Evolutionary conservation across 495 filamentous ascomycete species (phyloP).

Genomic region (Penicillium pancosmium): DNA sequence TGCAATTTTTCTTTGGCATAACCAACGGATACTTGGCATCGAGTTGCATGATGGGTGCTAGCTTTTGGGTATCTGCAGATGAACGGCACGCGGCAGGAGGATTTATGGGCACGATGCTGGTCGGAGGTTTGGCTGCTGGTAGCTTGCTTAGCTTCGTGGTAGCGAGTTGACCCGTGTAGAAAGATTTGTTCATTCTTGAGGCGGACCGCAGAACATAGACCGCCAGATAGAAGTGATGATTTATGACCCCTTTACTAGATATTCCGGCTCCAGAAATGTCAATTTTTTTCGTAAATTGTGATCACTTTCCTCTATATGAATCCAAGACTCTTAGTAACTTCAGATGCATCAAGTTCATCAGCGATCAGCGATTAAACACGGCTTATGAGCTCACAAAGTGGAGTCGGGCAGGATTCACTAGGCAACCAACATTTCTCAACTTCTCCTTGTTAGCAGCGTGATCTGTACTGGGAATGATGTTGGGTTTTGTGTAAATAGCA

Average conservation of each 20-base stretch:
- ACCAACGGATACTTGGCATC: conserved; percentile 86
- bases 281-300: too few relatives aligned
- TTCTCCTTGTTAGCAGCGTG: not conserved
- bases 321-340: too few relatives aligned
- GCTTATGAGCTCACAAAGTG: not conserved
- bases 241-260: not conserved
- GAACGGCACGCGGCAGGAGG: conserved; percentile 89
- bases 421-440: conserved; percentile 32
- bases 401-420: conserved; percentile 8
- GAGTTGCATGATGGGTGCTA: conserved; percentile 87
- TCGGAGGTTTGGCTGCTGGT: conserved; percentile 78
- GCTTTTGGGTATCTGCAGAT: conserved; percentile 71
- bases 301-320: too few relatives aligned
- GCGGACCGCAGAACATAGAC: not conserved
- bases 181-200: not conserved
- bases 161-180: conserved; percentile 38
- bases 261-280: too few relatives aligned
- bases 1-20: conserved; percentile 81
- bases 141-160: conserved; percentile 87
- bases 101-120: conserved; percentile 90
- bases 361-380: not conserved
- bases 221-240: conserved; percentile 4
- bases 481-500: too few relatives aligned
- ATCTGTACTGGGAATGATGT: not conserved
- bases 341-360: too few relatives aligned